phyloP scores from a whole-genome alignment of 768 basidiomycete species.

The Ramaria rubella region DNA sequence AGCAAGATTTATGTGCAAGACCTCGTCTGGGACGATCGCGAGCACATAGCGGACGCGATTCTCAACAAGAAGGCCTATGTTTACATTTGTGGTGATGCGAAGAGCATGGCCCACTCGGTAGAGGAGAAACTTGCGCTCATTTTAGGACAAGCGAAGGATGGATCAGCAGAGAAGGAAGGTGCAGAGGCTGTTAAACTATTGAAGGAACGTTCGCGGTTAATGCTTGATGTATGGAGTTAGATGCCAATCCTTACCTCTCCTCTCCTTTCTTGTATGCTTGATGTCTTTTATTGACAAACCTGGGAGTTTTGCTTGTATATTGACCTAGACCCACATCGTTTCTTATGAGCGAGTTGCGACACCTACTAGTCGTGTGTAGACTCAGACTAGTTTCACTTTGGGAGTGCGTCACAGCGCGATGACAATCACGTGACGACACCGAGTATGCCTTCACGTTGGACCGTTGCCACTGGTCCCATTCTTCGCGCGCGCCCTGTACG shows the following conservation, averaged over 20 bases:
- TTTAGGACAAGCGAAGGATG: conserved; percentile 91
- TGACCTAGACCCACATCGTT: too few relatives aligned
- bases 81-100: conserved; percentile 96
- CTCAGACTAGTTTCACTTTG: too few relatives aligned
- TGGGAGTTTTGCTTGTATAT: too few relatives aligned
- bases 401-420: neutral
- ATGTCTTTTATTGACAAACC: too few relatives aligned
- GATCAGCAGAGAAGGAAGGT: conserved; percentile 80
- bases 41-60: conserved; percentile 80
- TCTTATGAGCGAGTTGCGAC: too few relatives aligned
- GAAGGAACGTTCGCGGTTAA: conserved; percentile 86
- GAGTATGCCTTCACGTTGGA: neutral
- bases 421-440: neutral
- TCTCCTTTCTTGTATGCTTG: neutral
- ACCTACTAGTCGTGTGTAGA: too few relatives aligned
- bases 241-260: conserved; percentile 7
- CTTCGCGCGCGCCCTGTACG: neutral
- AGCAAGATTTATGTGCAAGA: conserved; percentile 99
- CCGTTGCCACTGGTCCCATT: neutral
- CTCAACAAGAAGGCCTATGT: conserved; percentile 94
- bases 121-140: conserved; percentile 82
- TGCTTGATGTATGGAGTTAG: conserved; percentile 88
- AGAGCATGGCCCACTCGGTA: conserved; percentile 92
- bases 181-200: conserved; percentile 87
- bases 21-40: conserved; percentile 81